phyloP scores from a whole-genome alignment of 139 green algal species.

The Coelastrella sp. region DNA sequence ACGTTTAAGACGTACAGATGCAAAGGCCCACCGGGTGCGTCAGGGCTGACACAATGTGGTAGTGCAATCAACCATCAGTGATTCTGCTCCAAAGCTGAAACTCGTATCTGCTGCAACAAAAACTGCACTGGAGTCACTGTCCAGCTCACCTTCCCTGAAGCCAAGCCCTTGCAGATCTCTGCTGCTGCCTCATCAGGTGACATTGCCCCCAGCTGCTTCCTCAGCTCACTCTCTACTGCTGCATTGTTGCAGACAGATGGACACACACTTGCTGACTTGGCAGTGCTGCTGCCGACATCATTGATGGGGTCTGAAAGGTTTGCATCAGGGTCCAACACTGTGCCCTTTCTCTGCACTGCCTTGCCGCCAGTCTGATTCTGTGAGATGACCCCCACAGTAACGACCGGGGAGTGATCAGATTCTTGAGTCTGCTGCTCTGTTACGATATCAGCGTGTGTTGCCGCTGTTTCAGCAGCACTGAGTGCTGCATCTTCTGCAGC shows the following conservation, averaged over 20 bases:
- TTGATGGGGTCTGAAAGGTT: background rate
- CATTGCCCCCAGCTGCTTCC: background rate
- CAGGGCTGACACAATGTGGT: too few relatives aligned
- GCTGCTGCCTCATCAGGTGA: slow-evolving; percentile 16
- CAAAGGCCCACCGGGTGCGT: too few relatives aligned
- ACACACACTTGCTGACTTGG: background rate
- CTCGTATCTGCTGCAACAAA: background rate
- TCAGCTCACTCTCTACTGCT: background rate
- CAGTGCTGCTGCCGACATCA: background rate
- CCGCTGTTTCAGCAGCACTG: too few relatives aligned
- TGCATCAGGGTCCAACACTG: background rate
- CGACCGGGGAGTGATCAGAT: too few relatives aligned
- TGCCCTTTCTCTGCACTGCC: background rate
- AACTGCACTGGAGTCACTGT: background rate
- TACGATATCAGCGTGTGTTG: too few relatives aligned
- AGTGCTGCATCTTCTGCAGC: too few relatives aligned
- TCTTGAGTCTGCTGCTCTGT: too few relatives aligned
- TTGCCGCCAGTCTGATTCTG: too few relatives aligned
- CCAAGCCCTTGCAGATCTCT: background rate
- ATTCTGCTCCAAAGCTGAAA: background rate
- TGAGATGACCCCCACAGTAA: too few relatives aligned
- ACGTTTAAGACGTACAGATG: too few relatives aligned
- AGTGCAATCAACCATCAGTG: background rate
- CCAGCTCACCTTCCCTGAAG: background rate
- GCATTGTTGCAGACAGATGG: background rate